Conservation (phyloP, 78 protist species). For the Chrysochromulina tobinii region DNA sequence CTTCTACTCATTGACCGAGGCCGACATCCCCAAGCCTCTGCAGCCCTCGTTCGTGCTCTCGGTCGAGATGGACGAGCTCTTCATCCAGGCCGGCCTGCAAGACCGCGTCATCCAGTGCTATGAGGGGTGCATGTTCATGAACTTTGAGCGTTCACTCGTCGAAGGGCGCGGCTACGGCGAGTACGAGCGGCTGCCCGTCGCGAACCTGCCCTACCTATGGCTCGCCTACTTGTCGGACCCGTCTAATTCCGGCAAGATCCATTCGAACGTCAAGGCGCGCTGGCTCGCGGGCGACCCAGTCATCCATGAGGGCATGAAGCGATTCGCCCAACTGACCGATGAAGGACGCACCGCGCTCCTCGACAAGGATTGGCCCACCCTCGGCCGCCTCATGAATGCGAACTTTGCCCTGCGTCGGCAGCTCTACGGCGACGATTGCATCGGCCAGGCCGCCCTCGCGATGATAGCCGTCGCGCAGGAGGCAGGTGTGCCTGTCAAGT, state of each 20-base stretch:
- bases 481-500: background rate
- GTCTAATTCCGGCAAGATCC: background rate
- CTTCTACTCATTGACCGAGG: conserved; percentile 7
- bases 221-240: conserved; percentile 2
- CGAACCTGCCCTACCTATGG: background rate
- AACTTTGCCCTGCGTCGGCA: background rate
- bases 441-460: background rate
- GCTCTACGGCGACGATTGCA: background rate
- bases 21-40: conserved; percentile 2
- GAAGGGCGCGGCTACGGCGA: background rate
- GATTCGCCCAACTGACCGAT: background rate
- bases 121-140: conserved; percentile 8
- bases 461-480: background rate
- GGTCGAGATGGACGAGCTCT: conserved; percentile 49
- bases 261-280: conserved; percentile 20
- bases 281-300: background rate
- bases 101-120: conserved; percentile 42
- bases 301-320: background rate
- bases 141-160: background rate
- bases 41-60: conserved; percentile 24
- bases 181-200: background rate
- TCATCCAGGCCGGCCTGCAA: conserved; percentile 54
- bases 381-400: background rate
- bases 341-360: background rate
- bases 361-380: background rate